Evolutionary conservation across 2,329 filamentous ascomycete genomes (phyloP), one percentile per base, ranked within the genome.

Genomic region (Didymella arachidicola): DNA sequence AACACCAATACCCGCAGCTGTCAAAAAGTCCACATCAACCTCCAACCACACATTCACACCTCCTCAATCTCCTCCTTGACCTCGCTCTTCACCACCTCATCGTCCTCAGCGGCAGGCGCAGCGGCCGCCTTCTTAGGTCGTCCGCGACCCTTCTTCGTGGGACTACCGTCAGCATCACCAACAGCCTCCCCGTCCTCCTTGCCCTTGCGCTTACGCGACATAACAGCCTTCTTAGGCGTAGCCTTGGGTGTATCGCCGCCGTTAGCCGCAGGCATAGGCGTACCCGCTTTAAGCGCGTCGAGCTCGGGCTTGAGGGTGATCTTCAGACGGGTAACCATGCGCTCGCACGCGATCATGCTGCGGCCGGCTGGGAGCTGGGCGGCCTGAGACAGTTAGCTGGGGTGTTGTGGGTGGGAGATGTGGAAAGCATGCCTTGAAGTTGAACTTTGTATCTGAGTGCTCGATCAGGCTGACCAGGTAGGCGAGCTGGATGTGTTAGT

Each of bases 251-350:
- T 38, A 7, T 18, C 34, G 16, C n/a, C 34, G 34, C 16, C n/a
- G 34, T 38, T 34, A 7, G 32, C 12, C 12, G 32, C 16, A 8
- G 45, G 36, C 30, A 65, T 51, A 0, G 59, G 50, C 7, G 50
- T 8, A 1, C 67, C 66, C 0, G 45, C 42, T 43, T 62, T 60
- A 2, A 69, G 49, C 25, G 59, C 64, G 16, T 61, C 64, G 2
- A 71, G 57, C 30, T 71, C 66, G 14, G 18, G 47, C 36, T 66
- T 66, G 45, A 61, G 45, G 8, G 57, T 51, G 14, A 3, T 51
- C 53, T 65, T 68, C 36, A 71, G 64, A 2, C 68, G 65, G 1
- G 52, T 47, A 3, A 68, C 11, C 67, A 71, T 71, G 45, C 61
- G 63, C 53, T 69, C 50, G 48, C 68, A 71, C 2, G 68, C 66